Percentiles rank a stretch among this genome's conserved stretches.
Conservation (phyloP, 306 rosid genomes). For the Luffa acutangula region DNA sequence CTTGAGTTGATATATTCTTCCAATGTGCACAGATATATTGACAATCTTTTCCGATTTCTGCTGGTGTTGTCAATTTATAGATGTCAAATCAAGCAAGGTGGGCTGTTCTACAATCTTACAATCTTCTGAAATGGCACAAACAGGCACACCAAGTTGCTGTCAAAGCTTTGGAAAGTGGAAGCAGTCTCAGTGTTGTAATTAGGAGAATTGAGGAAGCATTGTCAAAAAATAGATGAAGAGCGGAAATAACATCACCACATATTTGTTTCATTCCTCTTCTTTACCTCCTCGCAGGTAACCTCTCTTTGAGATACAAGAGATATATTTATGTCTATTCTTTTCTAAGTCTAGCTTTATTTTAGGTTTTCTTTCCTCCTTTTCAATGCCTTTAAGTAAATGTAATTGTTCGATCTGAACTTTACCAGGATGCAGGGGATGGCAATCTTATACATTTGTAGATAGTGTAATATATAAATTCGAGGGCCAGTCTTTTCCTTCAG, state of each 20-base stretch:
- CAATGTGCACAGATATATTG: background rate
- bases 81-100: constrained; percentile 98
- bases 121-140: constrained; percentile 87
- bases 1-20: constrained; percentile 5
- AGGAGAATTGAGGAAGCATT: constrained; percentile 78
- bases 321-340: background rate
- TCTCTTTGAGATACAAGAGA: background rate
- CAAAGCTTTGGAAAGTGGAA: constrained; percentile 73
- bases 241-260: background rate
- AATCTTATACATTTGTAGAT: background rate
- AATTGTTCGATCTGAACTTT: background rate
- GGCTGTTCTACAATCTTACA: constrained; percentile 89
- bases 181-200: constrained; percentile 59
- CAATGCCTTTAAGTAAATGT: background rate
- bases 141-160: constrained; percentile 77
- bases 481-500: background rate
- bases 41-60: constrained; percentile 1
- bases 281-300: background rate
- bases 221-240: constrained; percentile 25
- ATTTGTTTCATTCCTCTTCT: background rate
- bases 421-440: constrained; percentile 3
- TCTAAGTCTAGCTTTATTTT: background rate
- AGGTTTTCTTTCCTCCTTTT: background rate
- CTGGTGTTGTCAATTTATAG: constrained; percentile 25
- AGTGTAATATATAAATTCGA: background rate